Percentiles rank a stretch among this genome's conserved stretches.
Conservation (phyloP, 805 yeast species). For the Clavispora vitiphila region DNA sequence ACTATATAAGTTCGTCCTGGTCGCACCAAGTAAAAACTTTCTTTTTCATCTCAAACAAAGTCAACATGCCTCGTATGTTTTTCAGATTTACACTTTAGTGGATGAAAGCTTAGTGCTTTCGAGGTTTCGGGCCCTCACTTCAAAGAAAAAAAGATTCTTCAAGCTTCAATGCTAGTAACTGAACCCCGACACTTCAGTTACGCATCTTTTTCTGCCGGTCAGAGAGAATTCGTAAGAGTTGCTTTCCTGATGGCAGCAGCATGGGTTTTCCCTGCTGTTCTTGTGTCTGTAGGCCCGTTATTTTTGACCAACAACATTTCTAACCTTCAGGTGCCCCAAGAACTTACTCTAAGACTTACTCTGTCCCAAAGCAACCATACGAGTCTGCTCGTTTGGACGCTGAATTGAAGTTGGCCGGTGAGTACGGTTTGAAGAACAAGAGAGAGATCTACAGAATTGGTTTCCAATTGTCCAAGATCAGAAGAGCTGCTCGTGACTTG, state of each 20-base stretch:
- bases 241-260: not conserved
- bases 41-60: constrained; percentile 13
- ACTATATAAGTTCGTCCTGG: not conserved
- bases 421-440: constrained; percentile 99
- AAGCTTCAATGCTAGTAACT: constrained; percentile 42
- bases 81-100: not conserved
- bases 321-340: constrained; percentile 85
- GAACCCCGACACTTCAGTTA: constrained; percentile 89
- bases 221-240: not conserved
- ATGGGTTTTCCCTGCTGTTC: constrained; percentile 1
- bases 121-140: constrained; percentile 74
- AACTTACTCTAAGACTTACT: constrained; percentile 98
- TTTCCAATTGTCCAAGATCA: constrained; percentile 97
- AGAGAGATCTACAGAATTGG: constrained; percentile 99
- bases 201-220: constrained; percentile 18
- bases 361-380: constrained; percentile 99
- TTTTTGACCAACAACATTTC: constrained; percentile 9
- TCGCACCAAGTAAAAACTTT: not conserved
- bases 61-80: constrained; percentile 63
- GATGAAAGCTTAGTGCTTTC: constrained; percentile 7
- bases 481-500: constrained; percentile 99
- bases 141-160: constrained; percentile 6
- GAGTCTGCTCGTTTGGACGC: constrained; percentile 99
- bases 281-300: constrained; percentile 1
- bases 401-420: constrained; percentile 99